Percentiles rank a stretch among this genome's conserved stretches.
Conservation (phyloP, 192 early-diverging fungal genomes). For the Backusella sp. region DNA sequence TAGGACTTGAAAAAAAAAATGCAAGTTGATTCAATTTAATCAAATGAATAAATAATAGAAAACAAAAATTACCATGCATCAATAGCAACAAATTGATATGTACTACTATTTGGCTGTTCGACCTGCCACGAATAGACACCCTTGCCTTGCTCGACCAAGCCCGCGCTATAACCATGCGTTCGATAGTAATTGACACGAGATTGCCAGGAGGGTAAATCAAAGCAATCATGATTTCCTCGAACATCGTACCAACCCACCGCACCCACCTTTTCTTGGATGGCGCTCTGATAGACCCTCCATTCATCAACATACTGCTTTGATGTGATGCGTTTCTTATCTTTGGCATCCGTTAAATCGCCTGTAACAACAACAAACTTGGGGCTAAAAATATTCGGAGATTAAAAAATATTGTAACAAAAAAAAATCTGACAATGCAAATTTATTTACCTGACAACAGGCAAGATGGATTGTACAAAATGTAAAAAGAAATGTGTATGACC, state of each 20-base stretch:
- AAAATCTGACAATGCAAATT: background rate
- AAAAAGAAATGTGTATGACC: constrained; percentile 79
- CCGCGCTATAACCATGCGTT: constrained; percentile 46
- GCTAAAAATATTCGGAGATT: constrained; percentile 24
- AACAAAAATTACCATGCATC: constrained; percentile 64
- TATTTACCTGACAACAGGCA: constrained; percentile 61
- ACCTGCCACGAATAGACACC: constrained; percentile 55
- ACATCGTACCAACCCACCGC: constrained; percentile 74
- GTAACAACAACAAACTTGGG: constrained; percentile 81
- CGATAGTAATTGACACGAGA: constrained; percentile 62
- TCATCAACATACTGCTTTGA: constrained; percentile 82
- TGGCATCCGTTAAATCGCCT: constrained; percentile 90
- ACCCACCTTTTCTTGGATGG: constrained; percentile 53
- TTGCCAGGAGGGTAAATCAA: constrained; percentile 66
- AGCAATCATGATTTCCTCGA: constrained; percentile 96
- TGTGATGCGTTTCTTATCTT: constrained; percentile 58
- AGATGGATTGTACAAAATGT: constrained; percentile 66
- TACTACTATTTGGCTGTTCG: constrained; percentile 62
- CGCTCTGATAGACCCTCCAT: constrained; percentile 69
- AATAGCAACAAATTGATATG: constrained; percentile 79
- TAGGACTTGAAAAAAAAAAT: constrained; percentile 41
- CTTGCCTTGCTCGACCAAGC: constrained; percentile 39
- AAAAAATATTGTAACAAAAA: background rate
- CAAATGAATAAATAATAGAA: background rate
- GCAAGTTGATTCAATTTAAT: no score